Evolutionary conservation across 805 yeast species (phyloP).

Genomic region (Saccharomycopsis malanga): DNA sequence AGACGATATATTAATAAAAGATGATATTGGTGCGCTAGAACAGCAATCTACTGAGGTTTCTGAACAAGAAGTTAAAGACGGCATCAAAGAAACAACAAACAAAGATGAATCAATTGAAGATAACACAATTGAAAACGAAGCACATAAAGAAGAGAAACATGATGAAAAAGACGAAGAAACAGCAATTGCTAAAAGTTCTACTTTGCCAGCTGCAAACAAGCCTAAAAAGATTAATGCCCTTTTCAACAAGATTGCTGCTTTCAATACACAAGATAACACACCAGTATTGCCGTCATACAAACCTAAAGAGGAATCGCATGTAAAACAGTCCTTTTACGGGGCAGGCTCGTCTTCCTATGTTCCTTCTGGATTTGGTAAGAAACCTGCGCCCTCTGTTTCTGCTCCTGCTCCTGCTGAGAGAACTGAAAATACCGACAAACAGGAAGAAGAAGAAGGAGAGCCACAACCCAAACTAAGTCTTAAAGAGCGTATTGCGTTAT

Average conservation of each 20-base stretch:
- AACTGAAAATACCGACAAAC: conserved; percentile 24
- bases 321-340: conserved; percentile 48
- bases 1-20: too few species aligned
- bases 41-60: neutral
- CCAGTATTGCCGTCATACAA: conserved; percentile 35
- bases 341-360: conserved; percentile 55
- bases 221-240: conserved; percentile 28
- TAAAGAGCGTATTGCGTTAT: conserved; percentile 77
- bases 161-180: conserved; percentile 6
- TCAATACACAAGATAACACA: conserved; percentile 35
- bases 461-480: conserved; percentile 72
- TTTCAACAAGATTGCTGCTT: conserved; percentile 43
- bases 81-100: neutral
- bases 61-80: neutral
- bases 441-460: conserved; percentile 34
- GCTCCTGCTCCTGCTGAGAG: neutral
- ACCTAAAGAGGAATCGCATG: conserved; percentile 40
- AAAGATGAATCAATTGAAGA: neutral
- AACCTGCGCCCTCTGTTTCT: conserved; percentile 33
- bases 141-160: neutral
- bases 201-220: neutral
- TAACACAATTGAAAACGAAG: neutral
- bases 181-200: conserved; percentile 2
- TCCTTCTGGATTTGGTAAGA: conserved; percentile 31
- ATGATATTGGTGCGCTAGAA: neutral